Base-by-base conservation (phyloP, 2,329 filamentous ascomycete genomes). In the Ophiocordyceps robertsii region DNA sequence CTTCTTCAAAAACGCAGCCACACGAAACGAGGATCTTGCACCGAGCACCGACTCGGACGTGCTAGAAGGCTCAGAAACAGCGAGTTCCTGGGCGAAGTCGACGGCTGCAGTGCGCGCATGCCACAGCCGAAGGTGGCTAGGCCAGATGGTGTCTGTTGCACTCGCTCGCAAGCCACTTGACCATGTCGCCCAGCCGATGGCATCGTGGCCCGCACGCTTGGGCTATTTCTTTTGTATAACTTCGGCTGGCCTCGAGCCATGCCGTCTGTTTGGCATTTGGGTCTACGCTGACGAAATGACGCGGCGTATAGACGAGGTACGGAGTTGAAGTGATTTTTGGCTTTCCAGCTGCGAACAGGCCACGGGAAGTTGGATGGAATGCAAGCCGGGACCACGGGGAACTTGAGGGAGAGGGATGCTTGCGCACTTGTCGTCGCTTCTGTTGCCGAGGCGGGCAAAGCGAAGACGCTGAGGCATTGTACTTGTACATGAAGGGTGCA, bases 291-390 rank as follows among this genome's bases (percentile, higher is more conserved):
- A 44, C 7, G 33, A 41, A 33, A 19, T 38, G 35, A 45, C 31
- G 45, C 39, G 43, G 47, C 37, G 37, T 21, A 47, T 47, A 48
- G 46, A 48, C 43, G 47, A 45, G 39, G 43, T 39, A 41, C 38
- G 47, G 47, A 45, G 47, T 48, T 42, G 32, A 37, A 42, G 38
- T 38, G 40, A 27, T 39, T 36, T 14, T 16, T 36, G n/a, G 4
- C 10, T 36, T 36, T 10, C 9, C 4, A 16, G 33, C 33, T 3
- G 33, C 14, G 33, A 36, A 17, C 6, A 4, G 9, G 33, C 2
- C 13, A 7, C 17, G 33, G 33, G 3, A 17, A 10, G 33, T 36
- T 17, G 14, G n/a, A 5, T 14, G 13, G 19, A 19, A 19, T 19
- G 19, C 19, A 19, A 19, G 19, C 19, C 19, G 19, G 33, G 17